Conservation (phyloP, 2,329 filamentous ascomycete genomes). For the Huntiella abstrusa region DNA sequence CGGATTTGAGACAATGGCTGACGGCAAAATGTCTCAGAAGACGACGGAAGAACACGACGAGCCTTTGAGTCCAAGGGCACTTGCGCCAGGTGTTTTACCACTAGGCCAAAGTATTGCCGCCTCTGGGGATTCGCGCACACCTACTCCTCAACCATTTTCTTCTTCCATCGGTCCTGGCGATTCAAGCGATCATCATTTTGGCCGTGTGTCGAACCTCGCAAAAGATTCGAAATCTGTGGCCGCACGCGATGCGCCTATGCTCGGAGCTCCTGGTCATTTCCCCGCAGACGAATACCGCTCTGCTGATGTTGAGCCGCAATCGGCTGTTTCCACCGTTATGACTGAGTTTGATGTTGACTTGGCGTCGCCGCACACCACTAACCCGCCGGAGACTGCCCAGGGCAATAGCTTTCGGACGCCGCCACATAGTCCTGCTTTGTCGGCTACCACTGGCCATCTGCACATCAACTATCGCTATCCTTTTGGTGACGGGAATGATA, state of each 20-base stretch:
- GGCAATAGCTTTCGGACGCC: not conserved
- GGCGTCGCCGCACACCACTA: conserved; percentile 1
- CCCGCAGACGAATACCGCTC: conserved; percentile 21
- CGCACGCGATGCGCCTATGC: conserved; percentile 9
- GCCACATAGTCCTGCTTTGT: not conserved
- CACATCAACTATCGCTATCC: conserved; percentile 11
- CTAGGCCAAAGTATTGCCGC: no score
- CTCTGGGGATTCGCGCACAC: no score
- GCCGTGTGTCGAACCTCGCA: not conserved
- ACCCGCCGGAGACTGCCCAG: conserved; percentile 2
- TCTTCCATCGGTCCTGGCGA: no score
- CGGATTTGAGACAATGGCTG: no score
- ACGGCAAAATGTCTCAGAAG: no score
- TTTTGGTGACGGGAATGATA: conserved; percentile 9
- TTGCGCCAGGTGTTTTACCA: no score
- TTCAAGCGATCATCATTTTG: not conserved
- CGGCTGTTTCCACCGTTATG: conserved; percentile 42
- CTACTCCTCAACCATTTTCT: no score
- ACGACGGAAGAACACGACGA: no score
- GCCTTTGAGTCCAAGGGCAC: no score
- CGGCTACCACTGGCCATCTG: not conserved
- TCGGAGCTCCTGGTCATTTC: conserved; percentile 41
- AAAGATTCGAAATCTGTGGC: not conserved
- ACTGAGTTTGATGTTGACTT: conserved; percentile 51
- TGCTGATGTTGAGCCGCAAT: conserved; percentile 18